A percentile compares a stretch with the other conserved stretches of the same genome.
Evolutionary conservation across 306 rosid species (phyloP).

Genomic region (Benincasa hispida): DNA sequence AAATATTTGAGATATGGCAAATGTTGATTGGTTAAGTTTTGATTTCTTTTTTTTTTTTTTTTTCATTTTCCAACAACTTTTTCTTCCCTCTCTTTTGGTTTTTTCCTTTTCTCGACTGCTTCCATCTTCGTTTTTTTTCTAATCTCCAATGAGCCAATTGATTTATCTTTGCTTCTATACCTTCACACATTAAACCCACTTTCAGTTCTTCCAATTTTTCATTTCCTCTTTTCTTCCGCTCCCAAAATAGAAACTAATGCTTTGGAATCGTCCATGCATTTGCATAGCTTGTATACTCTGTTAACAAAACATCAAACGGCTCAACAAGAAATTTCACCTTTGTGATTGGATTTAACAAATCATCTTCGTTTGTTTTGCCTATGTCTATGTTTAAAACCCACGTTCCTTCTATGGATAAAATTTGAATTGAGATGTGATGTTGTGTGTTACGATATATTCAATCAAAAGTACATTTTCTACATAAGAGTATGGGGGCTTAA

Average conservation of each 20-base stretch:
- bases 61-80: too few relatives aligned
- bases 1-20: too few relatives aligned
- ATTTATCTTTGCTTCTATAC: too few relatives aligned
- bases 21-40: too few relatives aligned
- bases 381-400: slow-evolving; percentile 66
- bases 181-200: slow-evolving; percentile 17
- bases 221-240: slow-evolving; percentile 30
- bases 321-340: slow-evolving; percentile 33
- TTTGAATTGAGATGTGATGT: slow-evolving; percentile 68
- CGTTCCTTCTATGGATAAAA: slow-evolving; percentile 61
- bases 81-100: too few relatives aligned
- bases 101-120: too few relatives aligned
- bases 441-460: too few relatives aligned
- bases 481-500: too few relatives aligned
- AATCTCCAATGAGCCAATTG: too few relatives aligned
- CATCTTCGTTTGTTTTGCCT: slow-evolving; percentile 69
- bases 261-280: slow-evolving; percentile 69
- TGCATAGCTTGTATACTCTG: slow-evolving; percentile 71
- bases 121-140: too few relatives aligned
- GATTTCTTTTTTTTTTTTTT: too few relatives aligned
- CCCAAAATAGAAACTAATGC: slow-evolving; percentile 83
- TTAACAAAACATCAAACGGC: slow-evolving; percentile 47
- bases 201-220: neutral
- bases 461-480: too few relatives aligned
- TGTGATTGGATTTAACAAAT: slow-evolving; percentile 50